Evolutionary conservation across 2,329 filamentous ascomycete genomes (phyloP).

Genomic region (Aspergillus fijiensis): DNA sequence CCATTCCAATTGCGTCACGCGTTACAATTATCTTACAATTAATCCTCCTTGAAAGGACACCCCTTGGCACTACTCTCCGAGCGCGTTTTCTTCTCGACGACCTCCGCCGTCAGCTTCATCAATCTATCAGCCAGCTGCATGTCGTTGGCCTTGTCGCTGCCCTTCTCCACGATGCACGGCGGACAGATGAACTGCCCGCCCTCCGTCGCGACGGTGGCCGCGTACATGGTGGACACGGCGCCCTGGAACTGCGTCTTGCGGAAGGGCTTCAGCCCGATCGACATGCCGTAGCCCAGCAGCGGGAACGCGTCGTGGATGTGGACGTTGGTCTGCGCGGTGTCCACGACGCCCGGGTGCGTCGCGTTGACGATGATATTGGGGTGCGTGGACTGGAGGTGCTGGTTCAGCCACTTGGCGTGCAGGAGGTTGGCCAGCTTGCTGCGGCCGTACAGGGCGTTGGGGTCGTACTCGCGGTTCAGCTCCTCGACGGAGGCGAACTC

Average conservation of each 20-base stretch:
- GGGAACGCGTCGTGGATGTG: not conserved
- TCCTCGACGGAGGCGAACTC: constrained; percentile 4
- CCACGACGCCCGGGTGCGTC: not conserved
- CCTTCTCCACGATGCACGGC: not conserved
- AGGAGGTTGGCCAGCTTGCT: constrained; percentile 1
- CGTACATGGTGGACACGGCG: constrained; percentile 6
- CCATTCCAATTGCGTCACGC: no score
- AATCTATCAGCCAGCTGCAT: not conserved
- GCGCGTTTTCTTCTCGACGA: constrained; percentile 2
- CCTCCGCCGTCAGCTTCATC: constrained; percentile 4
- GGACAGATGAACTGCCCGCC: constrained; percentile 1
- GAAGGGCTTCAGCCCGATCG: not conserved
- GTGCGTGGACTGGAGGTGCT: not conserved
- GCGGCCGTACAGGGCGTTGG: not conserved
- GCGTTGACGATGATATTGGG: constrained; percentile 5
- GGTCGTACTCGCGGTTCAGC: constrained; percentile 1
- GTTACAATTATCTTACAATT: not conserved
- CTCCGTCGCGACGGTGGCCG: constrained; percentile 1
- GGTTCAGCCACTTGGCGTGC: constrained; percentile 2
- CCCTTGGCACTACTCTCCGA: constrained; percentile 2
- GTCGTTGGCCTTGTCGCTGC: constrained; percentile 3
- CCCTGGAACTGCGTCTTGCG: constrained; percentile 6
- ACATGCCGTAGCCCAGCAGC: constrained; percentile 1
- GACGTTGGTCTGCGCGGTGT: constrained; percentile 3
- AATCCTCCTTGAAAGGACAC: constrained; percentile 3